phyloP scores from a whole-genome alignment of 352 stramenopile genomes.

The Globisporangium emineosum region DNA sequence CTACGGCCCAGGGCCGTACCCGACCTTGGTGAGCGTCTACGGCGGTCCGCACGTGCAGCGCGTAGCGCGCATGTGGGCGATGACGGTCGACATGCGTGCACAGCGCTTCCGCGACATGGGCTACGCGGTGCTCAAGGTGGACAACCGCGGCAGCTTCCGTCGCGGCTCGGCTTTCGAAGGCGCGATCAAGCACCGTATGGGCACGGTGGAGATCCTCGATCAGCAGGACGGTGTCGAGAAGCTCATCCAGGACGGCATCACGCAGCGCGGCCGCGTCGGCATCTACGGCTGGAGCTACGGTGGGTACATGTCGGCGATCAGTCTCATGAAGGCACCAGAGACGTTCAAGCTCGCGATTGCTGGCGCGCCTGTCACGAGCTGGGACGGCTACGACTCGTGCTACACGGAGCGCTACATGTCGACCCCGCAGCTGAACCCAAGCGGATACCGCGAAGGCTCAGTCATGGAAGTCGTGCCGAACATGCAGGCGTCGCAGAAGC shows the following conservation, averaged over 20 bases:
- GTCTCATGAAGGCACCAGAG: constrained; percentile 93
- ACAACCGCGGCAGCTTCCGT: constrained; percentile 94
- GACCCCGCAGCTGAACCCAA: constrained; percentile 89
- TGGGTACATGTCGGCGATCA: constrained; percentile 97
- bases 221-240: constrained; percentile 79
- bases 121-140: constrained; percentile 96
- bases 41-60: constrained; percentile 96
- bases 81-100: constrained; percentile 92
- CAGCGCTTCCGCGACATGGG: constrained; percentile 91
- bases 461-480: constrained; percentile 93
- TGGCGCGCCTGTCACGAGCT: constrained; percentile 95
- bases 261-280: constrained; percentile 83
- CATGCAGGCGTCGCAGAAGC: constrained; percentile 85
- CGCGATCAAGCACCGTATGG: constrained; percentile 92
- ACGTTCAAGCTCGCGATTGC: constrained; percentile 95
- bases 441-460: constrained; percentile 87
- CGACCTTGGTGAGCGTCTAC: constrained; percentile 95
- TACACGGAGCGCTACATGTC: constrained; percentile 99
- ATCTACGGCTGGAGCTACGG: constrained; percentile 99
- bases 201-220: constrained; percentile 87
- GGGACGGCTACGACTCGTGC: constrained; percentile 98
- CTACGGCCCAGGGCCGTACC: constrained; percentile 91
- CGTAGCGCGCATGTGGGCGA: constrained; percentile 89
- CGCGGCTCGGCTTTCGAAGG: constrained; percentile 92
- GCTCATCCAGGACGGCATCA: constrained; percentile 85